phyloP scores from a whole-genome alignment of 345 rosid genomes.

The Stellera chamaejasme region DNA sequence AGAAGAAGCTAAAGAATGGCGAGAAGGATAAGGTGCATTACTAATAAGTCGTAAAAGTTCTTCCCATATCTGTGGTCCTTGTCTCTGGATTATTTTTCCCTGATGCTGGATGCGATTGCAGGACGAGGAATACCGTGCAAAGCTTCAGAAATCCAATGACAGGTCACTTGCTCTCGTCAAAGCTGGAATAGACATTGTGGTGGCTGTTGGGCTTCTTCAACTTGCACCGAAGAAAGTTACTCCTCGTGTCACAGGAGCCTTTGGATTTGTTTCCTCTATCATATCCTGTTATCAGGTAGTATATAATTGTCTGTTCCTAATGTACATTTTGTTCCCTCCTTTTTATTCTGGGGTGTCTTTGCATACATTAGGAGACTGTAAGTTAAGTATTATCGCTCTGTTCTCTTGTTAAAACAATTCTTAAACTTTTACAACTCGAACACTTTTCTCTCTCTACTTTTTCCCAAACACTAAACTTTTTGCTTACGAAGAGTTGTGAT shows the following conservation, averaged over 20 bases:
- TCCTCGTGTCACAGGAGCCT: conserved; percentile 88
- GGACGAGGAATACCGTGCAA: conserved; percentile 67
- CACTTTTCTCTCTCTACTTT: too few species aligned
- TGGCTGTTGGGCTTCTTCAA: conserved; percentile 85
- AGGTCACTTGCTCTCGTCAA: conserved; percentile 78
- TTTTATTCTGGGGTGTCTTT: too few species aligned
- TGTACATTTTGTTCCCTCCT: not conserved
- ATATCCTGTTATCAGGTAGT: conserved; percentile 99
- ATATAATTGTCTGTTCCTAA: not conserved
- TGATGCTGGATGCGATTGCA: conserved; percentile 14
- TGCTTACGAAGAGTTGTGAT: not conserved
- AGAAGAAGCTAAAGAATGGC: conserved; percentile 57
- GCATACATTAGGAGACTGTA: not conserved
- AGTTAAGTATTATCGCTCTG: not conserved
- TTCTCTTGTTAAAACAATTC: too few species aligned
- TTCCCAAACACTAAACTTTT: too few species aligned
- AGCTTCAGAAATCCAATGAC: conserved; percentile 73
- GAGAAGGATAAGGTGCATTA: conserved; percentile 54
- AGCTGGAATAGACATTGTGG: conserved; percentile 77
- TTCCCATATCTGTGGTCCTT: not conserved
- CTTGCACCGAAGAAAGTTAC: conserved; percentile 77
- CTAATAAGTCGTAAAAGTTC: not conserved
- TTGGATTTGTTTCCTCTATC: conserved; percentile 73
- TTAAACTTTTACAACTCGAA: too few species aligned
- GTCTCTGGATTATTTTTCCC: not conserved